phyloP scores from a whole-genome alignment of 2,329 filamentous ascomycete species.

The Neonectria ditissima region DNA sequence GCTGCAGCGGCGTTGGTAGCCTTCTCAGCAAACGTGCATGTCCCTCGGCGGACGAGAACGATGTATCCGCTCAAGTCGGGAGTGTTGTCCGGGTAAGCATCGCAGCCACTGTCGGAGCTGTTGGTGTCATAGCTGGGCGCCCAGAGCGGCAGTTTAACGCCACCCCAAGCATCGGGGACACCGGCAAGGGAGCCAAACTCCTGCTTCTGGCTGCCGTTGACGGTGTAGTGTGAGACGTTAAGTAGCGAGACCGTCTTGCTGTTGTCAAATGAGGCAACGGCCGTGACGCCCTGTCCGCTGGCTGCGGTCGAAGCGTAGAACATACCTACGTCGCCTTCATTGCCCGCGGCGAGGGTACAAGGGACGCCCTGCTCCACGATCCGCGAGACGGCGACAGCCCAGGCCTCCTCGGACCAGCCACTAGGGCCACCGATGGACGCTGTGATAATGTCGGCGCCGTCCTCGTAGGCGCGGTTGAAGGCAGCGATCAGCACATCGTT shows the following conservation, averaged over 20 bases:
- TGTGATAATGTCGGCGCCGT: conserved; percentile 68
- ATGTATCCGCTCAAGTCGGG: conserved; percentile 69
- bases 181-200: conserved; percentile 60
- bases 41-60: conserved; percentile 70
- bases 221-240: conserved; percentile 55
- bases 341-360: conserved; percentile 66
- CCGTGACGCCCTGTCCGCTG: conserved; percentile 59
- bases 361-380: conserved; percentile 66
- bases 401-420: conserved; percentile 65
- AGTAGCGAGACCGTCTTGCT: conserved; percentile 56
- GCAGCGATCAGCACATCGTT: conserved; percentile 70
- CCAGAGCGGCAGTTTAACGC: conserved; percentile 62
- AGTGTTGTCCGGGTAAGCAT: conserved; percentile 62
- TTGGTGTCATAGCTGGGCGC: conserved; percentile 62
- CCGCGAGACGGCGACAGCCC: conserved; percentile 61
- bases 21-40: conserved; percentile 68
- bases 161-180: conserved; percentile 55
- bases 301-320: conserved; percentile 64
- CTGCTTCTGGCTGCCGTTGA: conserved; percentile 49
- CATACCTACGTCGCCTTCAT: conserved; percentile 58
- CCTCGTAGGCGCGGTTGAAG: conserved; percentile 70
- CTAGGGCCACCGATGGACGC: conserved; percentile 64
- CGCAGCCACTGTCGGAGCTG: conserved; percentile 63
- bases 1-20: conserved; percentile 62
- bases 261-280: conserved; percentile 65